These are phyloP conservation scores for Chamaenerion angustifolium DNA, from an alignment of 345 rosid species.

Conservation along the genomic window DNA sequence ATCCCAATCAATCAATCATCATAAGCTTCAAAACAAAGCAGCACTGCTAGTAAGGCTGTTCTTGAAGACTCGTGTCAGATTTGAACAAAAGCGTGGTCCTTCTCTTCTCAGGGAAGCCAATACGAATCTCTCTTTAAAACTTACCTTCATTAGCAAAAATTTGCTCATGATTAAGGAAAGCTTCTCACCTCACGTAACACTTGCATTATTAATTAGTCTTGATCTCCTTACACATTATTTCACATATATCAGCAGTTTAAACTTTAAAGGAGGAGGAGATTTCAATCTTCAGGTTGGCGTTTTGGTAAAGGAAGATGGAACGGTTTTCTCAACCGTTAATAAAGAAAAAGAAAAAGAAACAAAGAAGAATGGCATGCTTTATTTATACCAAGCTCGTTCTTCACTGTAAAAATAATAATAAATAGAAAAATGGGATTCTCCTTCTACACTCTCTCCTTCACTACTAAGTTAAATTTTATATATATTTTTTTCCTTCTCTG, in stretches of 20 bases:
- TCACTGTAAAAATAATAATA: not conserved
- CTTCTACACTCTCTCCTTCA: no score
- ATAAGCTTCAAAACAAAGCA: slow-evolving; percentile 27
- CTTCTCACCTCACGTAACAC: no score
- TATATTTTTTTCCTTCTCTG: no score
- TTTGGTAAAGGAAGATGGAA: no score
- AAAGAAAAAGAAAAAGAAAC: slow-evolving; percentile 1
- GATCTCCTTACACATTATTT: no score
- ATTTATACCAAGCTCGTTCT: not conserved
- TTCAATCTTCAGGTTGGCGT: no score
- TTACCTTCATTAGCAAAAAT: slow-evolving; percentile 11
- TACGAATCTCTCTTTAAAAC: slow-evolving; percentile 36
- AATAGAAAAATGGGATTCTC: no score
- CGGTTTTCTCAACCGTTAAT: no score
- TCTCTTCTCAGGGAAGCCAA: slow-evolving; percentile 44
- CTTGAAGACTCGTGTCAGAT: slow-evolving; percentile 63
- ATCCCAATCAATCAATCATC: slow-evolving; percentile 19
- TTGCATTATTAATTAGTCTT: no score
- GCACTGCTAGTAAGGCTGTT: slow-evolving; percentile 24
- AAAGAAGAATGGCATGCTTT: slow-evolving; percentile 1
- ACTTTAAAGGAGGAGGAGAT: no score
- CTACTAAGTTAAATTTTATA: no score
- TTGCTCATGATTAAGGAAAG: not conserved
- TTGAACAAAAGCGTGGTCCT: slow-evolving; percentile 59
- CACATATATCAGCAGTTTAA: no score